Percentiles rank a stretch among this genome's conserved stretches.
Conservation (phyloP, 2,329 filamentous ascomycete genomes). For the Helicocarpus griseus region DNA sequence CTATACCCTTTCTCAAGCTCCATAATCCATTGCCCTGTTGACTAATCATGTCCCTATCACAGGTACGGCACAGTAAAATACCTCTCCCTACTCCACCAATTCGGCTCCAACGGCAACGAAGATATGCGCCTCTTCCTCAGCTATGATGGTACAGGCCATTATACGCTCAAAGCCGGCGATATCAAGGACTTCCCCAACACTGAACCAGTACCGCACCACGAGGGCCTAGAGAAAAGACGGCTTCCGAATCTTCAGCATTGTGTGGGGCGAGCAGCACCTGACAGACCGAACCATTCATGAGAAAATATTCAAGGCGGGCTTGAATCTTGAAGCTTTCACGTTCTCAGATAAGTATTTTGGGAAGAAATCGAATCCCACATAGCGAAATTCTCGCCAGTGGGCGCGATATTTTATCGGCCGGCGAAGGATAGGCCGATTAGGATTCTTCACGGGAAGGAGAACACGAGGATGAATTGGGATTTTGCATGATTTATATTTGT, state of each 20-base stretch:
- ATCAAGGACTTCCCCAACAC: background rate
- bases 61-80: background rate
- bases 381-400: background rate
- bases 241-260: background rate
- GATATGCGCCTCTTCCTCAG: background rate
- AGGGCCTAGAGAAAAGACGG: background rate
- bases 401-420: background rate
- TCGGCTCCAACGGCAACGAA: background rate
- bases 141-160: background rate
- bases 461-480: background rate
- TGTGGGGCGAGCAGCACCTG: background rate
- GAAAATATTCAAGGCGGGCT: background rate
- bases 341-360: background rate
- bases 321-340: background rate
- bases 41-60: background rate
- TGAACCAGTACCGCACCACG: background rate
- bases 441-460: background rate
- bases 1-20: background rate
- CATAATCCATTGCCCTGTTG: background rate
- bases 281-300: background rate
- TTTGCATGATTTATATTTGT: background rate
- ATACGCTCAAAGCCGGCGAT: background rate
- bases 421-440: background rate
- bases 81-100: background rate
- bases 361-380: background rate